A percentile compares a stretch with the other conserved stretches of the same genome.
phyloP scores from a whole-genome alignment of 2,329 filamentous ascomycete species.

The Orbilia blumenaviensis region DNA sequence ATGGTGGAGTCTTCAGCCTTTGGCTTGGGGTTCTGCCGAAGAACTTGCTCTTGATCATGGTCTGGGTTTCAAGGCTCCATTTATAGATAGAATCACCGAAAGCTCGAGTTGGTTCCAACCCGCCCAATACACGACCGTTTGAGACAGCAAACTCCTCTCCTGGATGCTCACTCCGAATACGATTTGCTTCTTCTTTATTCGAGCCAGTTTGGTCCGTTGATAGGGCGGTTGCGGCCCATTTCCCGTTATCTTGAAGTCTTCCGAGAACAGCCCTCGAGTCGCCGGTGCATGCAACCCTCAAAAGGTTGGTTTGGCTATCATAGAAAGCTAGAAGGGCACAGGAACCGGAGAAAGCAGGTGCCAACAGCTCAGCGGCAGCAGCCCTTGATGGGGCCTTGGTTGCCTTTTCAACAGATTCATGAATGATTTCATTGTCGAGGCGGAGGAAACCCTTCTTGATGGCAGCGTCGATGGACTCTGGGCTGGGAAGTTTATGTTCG shows the following conservation, averaged over 20 bases:
- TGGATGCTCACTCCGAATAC: conserved; percentile 85
- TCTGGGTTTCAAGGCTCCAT: conserved; percentile 86
- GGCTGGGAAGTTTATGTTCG: conserved; percentile 71
- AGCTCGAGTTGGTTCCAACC: conserved; percentile 88
- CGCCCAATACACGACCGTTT: conserved; percentile 89
- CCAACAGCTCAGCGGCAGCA: conserved; percentile 89
- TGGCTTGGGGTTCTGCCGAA: conserved; percentile 82
- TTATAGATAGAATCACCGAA: conserved; percentile 98
- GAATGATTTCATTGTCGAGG: conserved; percentile 91
- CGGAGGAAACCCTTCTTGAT: conserved; percentile 92
- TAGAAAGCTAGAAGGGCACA: conserved; percentile 97
- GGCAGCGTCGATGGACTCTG: conserved; percentile 84
- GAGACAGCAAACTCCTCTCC: conserved; percentile 86
- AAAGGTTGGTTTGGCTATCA: conserved; percentile 82
- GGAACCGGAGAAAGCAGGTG: conserved; percentile 93
- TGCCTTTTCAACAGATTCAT: conserved; percentile 91
- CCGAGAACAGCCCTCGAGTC: conserved; percentile 96
- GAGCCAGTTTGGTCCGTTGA: conserved; percentile 94
- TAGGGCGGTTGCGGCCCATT: conserved; percentile 89
- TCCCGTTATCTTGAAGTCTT: conserved; percentile 75
- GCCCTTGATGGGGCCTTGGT: conserved; percentile 87
- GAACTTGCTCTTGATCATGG: conserved; percentile 82
- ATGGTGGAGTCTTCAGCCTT: conserved; percentile 87
- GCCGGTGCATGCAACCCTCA: conserved; percentile 94
- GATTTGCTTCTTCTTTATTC: conserved; percentile 82